phyloP scores from a whole-genome alignment of 192 early-diverging fungal species.

The Backusella sp. region DNA sequence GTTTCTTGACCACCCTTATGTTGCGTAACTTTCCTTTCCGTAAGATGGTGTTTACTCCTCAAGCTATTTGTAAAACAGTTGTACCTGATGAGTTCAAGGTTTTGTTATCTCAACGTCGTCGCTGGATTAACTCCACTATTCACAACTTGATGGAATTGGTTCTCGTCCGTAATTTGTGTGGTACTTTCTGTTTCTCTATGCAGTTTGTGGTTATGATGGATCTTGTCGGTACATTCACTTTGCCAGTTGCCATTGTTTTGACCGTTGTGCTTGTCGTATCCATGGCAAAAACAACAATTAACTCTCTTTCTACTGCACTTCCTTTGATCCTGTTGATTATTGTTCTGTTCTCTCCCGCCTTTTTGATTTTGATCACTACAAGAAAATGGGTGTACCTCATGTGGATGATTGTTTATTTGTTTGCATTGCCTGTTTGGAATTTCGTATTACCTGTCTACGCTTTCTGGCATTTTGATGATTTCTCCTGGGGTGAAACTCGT shows the following conservation, averaged over 20 bases:
- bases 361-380: constrained; percentile 88
- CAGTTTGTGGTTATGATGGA: constrained; percentile 81
- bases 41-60: constrained; percentile 86
- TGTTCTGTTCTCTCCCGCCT: constrained; percentile 82
- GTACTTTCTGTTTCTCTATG: constrained; percentile 97
- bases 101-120: constrained; percentile 85
- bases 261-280: constrained; percentile 63
- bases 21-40: constrained; percentile 81
- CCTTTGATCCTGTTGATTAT: constrained; percentile 75
- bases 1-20: constrained; percentile 88
- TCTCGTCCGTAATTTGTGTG: constrained; percentile 91
- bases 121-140: constrained; percentile 98
- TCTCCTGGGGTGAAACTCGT: constrained; percentile 85
- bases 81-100: constrained; percentile 86
- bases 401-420: constrained; percentile 88
- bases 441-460: constrained; percentile 89
- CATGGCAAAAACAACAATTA: constrained; percentile 49
- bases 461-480: constrained; percentile 97
- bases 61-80: constrained; percentile 82
- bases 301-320: constrained; percentile 50
- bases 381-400: constrained; percentile 79
- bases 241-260: constrained; percentile 73
- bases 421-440: constrained; percentile 93
- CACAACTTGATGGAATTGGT: constrained; percentile 94
- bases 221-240: constrained; percentile 69